Evolutionary conservation across 371 early-diverging fungal species (phyloP).

Genomic region (Circinella minor): DNA sequence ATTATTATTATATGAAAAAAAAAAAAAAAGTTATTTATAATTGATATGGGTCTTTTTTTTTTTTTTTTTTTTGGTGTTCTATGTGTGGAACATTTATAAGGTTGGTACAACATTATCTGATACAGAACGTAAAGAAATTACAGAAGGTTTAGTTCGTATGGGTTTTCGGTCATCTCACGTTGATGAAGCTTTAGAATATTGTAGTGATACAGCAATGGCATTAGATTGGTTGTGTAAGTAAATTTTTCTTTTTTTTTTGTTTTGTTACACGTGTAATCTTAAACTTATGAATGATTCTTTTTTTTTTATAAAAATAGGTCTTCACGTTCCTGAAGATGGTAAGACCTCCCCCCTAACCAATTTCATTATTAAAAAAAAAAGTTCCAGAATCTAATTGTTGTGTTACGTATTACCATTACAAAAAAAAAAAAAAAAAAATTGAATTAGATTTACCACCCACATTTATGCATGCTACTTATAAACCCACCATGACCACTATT

Average conservation of each 20-base stretch:
- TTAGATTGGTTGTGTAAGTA: constrained; percentile 90
- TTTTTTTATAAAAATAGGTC: constrained; percentile 37
- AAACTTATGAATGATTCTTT: not conserved
- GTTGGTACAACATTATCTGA: constrained; percentile 37
- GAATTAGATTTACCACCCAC: constrained; percentile 65
- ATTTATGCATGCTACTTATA: constrained; percentile 65
- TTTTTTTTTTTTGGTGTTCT: too few species aligned
- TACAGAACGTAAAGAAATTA: constrained; percentile 43
- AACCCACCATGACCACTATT: constrained; percentile 66
- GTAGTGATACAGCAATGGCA: constrained; percentile 55
- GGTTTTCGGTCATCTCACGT: constrained; percentile 81
- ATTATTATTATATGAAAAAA: too few species aligned
- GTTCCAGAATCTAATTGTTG: not conserved
- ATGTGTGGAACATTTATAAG: constrained; percentile 2
- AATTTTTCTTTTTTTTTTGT: not conserved
- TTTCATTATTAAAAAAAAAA: too few species aligned
- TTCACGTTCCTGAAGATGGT: constrained; percentile 89
- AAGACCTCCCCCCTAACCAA: too few species aligned
- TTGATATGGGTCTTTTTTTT: too few species aligned
- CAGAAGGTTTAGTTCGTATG: constrained; percentile 55
- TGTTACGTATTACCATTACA: not conserved
- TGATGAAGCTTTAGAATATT: constrained; percentile 72
- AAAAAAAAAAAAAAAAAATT: too few species aligned
- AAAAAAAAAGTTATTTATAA: too few species aligned
- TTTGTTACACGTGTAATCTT: not conserved